Base-by-base conservation (phyloP, 345 rosid genomes). In the Punica granatum region DNA sequence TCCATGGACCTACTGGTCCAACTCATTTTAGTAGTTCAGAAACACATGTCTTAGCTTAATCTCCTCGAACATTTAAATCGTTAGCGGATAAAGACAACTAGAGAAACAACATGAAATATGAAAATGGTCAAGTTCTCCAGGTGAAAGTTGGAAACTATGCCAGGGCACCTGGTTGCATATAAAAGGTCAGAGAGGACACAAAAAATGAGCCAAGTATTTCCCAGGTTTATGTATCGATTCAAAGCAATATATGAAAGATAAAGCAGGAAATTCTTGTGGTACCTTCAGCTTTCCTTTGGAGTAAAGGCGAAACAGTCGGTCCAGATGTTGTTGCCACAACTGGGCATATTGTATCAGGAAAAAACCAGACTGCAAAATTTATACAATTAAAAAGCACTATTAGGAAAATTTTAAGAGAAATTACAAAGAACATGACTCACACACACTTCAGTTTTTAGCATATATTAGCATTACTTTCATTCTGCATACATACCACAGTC, bases 251-350 rank as follows among this genome's bases (percentile, higher is more conserved):
- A 48, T 6, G 39, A 21, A 49, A 43, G 11, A 23, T 15, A 25
- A 14, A n/a, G 48, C 48, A 26, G 10, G 25, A 7, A 37, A 21
- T 18, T 48, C 35, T 67, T 6, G 54, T 10, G 66, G 73, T 79
- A 90, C 98, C 96, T 89, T 87, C 8, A 94, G 97, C 80, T 94
- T 86, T 78, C 95, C 96, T 3, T 73, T 59, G 59, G 92, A 77
- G 83, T 79, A 90, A 60, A 89, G 90, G 65, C 76, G 63, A 78
- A 79, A 82, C 13, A 87, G 80, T 78, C 43, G 88, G 56, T 83
- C 85, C 49, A 90, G 87, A 79, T 90, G 96, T 65, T 83, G 76
- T 72, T 88, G 90, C 99, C 99, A 94, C 34, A 94, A 53, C 60
- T 79, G 85, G 70, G 77, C 72, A 73, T 90, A 84, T 62, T 90